Evolutionary conservation across 768 basidiomycete species (phyloP), one percentile per base, ranked within the genome.

Genomic region (Exidia glandulosa): DNA sequence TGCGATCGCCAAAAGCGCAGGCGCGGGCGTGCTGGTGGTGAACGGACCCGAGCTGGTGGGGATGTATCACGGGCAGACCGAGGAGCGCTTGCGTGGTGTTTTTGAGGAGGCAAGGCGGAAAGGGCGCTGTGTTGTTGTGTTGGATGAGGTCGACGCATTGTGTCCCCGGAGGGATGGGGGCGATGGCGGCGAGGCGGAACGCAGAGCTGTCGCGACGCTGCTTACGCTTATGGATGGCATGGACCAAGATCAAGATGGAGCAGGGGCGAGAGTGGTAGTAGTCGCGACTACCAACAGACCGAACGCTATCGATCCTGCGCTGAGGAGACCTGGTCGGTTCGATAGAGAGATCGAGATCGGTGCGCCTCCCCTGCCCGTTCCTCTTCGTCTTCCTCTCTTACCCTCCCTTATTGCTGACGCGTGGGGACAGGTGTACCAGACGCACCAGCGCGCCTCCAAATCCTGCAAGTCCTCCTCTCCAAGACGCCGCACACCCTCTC

Each of bases 311-410:
- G 94, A 97, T 69, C 94, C 94, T 48, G 94, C 94, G 0, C 75
- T 97, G 57, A 76, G 94, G 56, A 74, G 94, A 32, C 94, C 94
- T 14, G 94, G 94, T 3, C 76, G 94, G 62, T 95, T 97, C 67
- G 94, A 97, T 71, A 79, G 91, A 62, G 95, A 98, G 71, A 88
- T 98, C 48, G 95, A 98, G 70, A 94, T 98, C 63, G 94, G 94
- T 84, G 61, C 65, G 77, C 68, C 32, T 27, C 10, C 45, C 56
- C 63, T 59, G 6, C 9, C 54, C 14, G 31, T 19, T 57, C 47
- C 12, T 23, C 19, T 29, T 29, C 47, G 32, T 25, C n/a, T 30
- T 41, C 14, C n/a, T 47, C 3, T 16, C 33, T 57, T 59, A 30
- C 10, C 23, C 33, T 37, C n/a, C 47, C 27, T 57, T 32, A 45